Conservation (phyloP, 2,329 filamentous ascomycete genomes). For the Gliomastix tumulicola region DNA sequence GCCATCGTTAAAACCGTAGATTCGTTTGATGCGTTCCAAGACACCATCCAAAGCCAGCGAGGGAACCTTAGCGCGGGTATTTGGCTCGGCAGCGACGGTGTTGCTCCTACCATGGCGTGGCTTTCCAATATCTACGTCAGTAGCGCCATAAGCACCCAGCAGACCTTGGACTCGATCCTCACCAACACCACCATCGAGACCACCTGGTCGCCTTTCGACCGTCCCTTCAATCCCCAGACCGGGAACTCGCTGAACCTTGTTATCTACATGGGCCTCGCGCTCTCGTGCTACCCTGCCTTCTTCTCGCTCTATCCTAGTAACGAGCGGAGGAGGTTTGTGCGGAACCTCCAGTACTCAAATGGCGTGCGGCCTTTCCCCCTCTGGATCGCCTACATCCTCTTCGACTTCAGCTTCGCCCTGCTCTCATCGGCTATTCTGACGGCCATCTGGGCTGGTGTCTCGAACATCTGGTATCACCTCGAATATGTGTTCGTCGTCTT, state of each 20-base stretch:
- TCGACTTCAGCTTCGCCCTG: slow-evolving; percentile 73
- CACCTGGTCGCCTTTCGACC: slow-evolving; percentile 68
- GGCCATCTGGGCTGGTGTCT: slow-evolving; percentile 60
- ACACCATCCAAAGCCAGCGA: slow-evolving; percentile 55
- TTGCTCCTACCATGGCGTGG: slow-evolving; percentile 63
- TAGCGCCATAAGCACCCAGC: slow-evolving; percentile 56
- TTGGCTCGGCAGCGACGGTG: slow-evolving; percentile 59
- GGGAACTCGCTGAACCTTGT: slow-evolving; percentile 73
- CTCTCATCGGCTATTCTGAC: slow-evolving; percentile 56
- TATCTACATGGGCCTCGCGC: slow-evolving; percentile 73
- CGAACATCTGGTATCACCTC: slow-evolving; percentile 66
- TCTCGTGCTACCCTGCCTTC: slow-evolving; percentile 75
- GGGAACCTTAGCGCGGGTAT: slow-evolving; percentile 67
- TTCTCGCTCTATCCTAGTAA: slow-evolving; percentile 85
- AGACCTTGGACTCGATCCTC: slow-evolving; percentile 58
- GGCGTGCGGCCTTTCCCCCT: slow-evolving; percentile 76
- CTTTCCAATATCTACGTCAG: slow-evolving; percentile 53
- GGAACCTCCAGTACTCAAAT: slow-evolving; percentile 85
- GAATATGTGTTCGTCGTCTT: slow-evolving; percentile 79
- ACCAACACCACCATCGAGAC: slow-evolving; percentile 63
- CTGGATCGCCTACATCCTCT: slow-evolving; percentile 76
- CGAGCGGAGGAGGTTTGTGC: slow-evolving; percentile 71
- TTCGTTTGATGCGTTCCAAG: slow-evolving; percentile 60
- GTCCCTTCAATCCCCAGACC: slow-evolving; percentile 60
- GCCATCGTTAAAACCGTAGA: slow-evolving; percentile 50